Conservation (phyloP, 139 green algal genomes). For the Chlamydomonas eustigma region DNA sequence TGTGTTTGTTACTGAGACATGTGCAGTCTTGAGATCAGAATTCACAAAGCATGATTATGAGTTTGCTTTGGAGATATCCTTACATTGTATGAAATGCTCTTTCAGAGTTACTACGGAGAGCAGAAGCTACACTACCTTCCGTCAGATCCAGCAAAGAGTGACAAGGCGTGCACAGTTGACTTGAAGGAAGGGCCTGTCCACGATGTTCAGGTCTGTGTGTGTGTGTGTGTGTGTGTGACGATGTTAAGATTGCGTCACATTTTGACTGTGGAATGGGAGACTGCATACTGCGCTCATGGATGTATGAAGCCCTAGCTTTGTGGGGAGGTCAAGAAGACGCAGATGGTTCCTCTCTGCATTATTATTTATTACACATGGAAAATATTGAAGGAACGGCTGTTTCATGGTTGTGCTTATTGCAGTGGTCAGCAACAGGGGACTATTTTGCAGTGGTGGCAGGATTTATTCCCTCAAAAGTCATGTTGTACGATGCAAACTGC, state of each 20-base stretch:
- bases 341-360: no score
- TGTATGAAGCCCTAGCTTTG: no score
- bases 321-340: no score
- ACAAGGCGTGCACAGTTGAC: slow-evolving; percentile 52
- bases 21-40: no score
- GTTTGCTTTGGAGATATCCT: background rate
- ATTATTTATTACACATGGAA: no score
- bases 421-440: slow-evolving; percentile 84
- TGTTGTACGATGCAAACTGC: slow-evolving; percentile 78
- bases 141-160: slow-evolving; percentile 26
- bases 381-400: no score
- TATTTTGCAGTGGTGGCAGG: slow-evolving; percentile 76
- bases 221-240: background rate
- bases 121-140: slow-evolving; percentile 88
- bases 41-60: no score
- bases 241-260: background rate
- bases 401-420: no score
- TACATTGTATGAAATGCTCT: background rate
- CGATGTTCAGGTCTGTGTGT: slow-evolving; percentile 43
- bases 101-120: slow-evolving; percentile 84
- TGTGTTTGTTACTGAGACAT: no score
- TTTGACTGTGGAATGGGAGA: slow-evolving; percentile 6
- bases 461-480: slow-evolving; percentile 84
- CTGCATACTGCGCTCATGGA: no score
- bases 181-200: slow-evolving; percentile 95